Evolutionary conservation across 148 eudicot species (phyloP).

Genomic region (Chenopodium album): DNA sequence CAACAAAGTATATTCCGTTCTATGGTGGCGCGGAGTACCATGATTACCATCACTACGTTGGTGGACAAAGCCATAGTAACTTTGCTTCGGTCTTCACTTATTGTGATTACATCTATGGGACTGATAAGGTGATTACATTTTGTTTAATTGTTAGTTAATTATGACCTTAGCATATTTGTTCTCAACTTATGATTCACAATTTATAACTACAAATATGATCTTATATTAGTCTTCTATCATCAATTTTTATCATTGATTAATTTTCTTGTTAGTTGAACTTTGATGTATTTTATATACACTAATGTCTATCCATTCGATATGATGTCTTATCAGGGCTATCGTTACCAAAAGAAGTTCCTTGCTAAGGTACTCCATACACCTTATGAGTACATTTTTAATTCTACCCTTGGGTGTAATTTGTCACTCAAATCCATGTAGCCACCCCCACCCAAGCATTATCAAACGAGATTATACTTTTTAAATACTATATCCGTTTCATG

Average conservation of each 20-base stretch:
- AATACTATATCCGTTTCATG: too few relatives aligned
- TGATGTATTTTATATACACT: neutral
- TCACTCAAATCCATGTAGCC: too few relatives aligned
- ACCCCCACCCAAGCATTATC: too few relatives aligned
- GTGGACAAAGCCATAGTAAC: slow-evolving; percentile 96
- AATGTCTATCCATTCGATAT: slow-evolving; percentile 15
- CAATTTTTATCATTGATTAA: too few relatives aligned
- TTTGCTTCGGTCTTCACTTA: slow-evolving; percentile 95
- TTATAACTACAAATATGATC: too few relatives aligned
- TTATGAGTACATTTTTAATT: too few relatives aligned
- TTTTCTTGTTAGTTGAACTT: too few relatives aligned
- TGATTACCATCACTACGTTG: slow-evolving; percentile 97
- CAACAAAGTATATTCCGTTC: slow-evolving; percentile 81
- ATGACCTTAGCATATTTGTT: too few relatives aligned
- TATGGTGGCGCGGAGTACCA: slow-evolving; percentile 95
- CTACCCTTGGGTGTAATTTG: too few relatives aligned
- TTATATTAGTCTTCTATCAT: too few relatives aligned
- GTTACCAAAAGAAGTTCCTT: slow-evolving; percentile 79
- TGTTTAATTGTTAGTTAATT: neutral
- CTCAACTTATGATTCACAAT: too few relatives aligned
- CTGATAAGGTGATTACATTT: slow-evolving; percentile 70
- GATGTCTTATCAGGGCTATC: slow-evolving; percentile 62
- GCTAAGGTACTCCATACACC: slow-evolving; percentile 54
- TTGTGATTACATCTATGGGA: slow-evolving; percentile 95
- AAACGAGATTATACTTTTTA: too few relatives aligned